Conservation (phyloP, 805 yeast genomes). For the Diddensiella santjacobensis region DNA sequence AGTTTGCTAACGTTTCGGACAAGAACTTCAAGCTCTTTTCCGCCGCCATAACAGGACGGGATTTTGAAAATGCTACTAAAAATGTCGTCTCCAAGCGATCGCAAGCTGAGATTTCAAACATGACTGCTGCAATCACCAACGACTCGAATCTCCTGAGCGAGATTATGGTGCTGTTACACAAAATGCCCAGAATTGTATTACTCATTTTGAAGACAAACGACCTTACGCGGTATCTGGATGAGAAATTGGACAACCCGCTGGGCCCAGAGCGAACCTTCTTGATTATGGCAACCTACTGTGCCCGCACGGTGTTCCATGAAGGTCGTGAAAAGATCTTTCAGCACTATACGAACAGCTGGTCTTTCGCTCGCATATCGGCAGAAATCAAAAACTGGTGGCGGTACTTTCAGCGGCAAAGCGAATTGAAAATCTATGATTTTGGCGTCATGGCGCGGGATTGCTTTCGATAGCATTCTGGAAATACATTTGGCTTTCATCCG, state of each 20-base stretch:
- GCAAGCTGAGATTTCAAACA: conserved; percentile 58
- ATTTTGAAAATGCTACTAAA: conserved; percentile 67
- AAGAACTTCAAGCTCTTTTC: conserved; percentile 80
- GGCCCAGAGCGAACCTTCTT: conserved; percentile 86
- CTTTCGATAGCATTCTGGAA: background rate
- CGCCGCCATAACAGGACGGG: conserved; percentile 94
- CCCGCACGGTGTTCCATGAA: conserved; percentile 71
- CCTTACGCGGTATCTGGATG: conserved; percentile 84
- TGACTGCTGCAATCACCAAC: conserved; percentile 56
- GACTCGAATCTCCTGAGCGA: conserved; percentile 63
- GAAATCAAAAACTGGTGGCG: conserved; percentile 33
- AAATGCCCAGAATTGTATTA: conserved; percentile 80
- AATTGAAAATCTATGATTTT: conserved; percentile 36
- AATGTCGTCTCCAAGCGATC: conserved; percentile 52
- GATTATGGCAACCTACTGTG: conserved; percentile 88
- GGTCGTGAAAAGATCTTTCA: conserved; percentile 41
- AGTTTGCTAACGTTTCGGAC: conserved; percentile 73
- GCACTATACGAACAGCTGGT: conserved; percentile 18
- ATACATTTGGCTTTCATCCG: background rate
- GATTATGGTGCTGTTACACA: conserved; percentile 72
- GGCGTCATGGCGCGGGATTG: background rate
- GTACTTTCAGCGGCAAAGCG: conserved; percentile 33
- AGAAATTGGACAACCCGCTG: conserved; percentile 69
- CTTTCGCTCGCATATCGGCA: conserved; percentile 22
- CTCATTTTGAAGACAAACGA: conserved; percentile 92